Conservation (phyloP, 2,329 filamentous ascomycete genomes). For the Hortaea werneckii region DNA sequence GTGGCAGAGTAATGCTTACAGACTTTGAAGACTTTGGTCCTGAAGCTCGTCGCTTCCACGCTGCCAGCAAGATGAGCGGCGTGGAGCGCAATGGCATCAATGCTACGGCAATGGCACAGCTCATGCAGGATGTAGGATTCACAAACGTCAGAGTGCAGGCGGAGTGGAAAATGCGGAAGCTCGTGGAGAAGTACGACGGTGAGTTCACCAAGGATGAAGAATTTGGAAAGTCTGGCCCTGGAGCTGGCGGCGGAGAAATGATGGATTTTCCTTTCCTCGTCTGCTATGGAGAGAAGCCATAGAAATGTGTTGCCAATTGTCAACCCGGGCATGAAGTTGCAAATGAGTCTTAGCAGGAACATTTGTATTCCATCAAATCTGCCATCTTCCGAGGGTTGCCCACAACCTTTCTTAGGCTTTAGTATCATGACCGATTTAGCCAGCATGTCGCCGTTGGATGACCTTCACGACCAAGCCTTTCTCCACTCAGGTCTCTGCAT, state of each 20-base stretch:
- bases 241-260: slow-evolving; percentile 10
- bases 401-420: no score
- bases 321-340: no score
- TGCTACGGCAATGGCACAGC: slow-evolving; percentile 9
- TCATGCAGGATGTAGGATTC: slow-evolving; percentile 14
- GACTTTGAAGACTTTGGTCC: slow-evolving; percentile 19
- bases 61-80: slow-evolving; percentile 14
- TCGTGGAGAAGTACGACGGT: slow-evolving; percentile 20
- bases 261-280: slow-evolving; percentile 14
- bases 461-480: no score
- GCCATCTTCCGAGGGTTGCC: no score
- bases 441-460: no score
- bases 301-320: no score
- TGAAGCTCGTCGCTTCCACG: slow-evolving; percentile 16
- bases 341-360: no score
- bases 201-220: slow-evolving; percentile 1
- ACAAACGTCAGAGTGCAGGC: slow-evolving; percentile 11
- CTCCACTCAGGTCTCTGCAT: no score
- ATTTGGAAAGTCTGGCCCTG: slow-evolving; percentile 6
- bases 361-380: no score
- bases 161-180: slow-evolving; percentile 18
- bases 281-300: no score
- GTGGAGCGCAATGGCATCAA: slow-evolving; percentile 18
- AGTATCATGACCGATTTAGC: no score
- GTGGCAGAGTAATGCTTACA: not conserved